These are phyloP conservation scores for Pythium myriotylum DNA, from an alignment of 352 stramenopile genomes.

Conservation along the genomic window DNA sequence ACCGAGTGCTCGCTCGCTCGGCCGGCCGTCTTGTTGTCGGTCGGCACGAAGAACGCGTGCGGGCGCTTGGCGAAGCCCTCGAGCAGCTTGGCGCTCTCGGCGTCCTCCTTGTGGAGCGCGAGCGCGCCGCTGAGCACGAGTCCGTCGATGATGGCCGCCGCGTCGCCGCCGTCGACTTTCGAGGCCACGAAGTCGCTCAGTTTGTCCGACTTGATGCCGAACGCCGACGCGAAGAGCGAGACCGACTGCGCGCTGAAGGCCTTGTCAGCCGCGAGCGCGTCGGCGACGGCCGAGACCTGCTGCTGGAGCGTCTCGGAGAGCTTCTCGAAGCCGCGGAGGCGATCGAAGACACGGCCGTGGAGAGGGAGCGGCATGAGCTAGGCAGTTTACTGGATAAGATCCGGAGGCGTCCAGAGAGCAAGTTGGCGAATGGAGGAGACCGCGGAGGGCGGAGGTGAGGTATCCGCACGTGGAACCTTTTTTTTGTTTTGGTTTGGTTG, in stretches of 20 bases:
- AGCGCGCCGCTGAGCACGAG: slow-evolving; percentile 26
- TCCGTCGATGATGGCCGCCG: slow-evolving; percentile 11
- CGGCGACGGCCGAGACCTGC: slow-evolving; percentile 18
- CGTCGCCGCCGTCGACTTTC: slow-evolving; percentile 8
- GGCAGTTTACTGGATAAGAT: slow-evolving; percentile 6
- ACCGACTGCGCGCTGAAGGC: slow-evolving; percentile 24
- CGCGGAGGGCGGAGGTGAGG: neutral
- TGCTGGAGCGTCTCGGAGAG: slow-evolving; percentile 22
- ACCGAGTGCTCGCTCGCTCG: slow-evolving; percentile 13
- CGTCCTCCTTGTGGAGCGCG: slow-evolving; percentile 21
- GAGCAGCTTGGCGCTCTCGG: slow-evolving; percentile 1
- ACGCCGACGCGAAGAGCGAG: slow-evolving; percentile 27
- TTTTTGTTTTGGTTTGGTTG: neutral
- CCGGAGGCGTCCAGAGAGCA: slow-evolving; percentile 7
- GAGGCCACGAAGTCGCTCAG: neutral
- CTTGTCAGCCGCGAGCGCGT: slow-evolving; percentile 26
- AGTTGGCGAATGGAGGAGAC: slow-evolving; percentile 6
- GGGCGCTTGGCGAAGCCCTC: slow-evolving; percentile 7
- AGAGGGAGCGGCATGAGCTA: slow-evolving; percentile 14
- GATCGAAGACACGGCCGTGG: slow-evolving; percentile 25
- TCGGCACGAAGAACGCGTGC: slow-evolving; percentile 14
- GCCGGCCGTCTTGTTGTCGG: slow-evolving; percentile 18
- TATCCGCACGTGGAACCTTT: neutral
- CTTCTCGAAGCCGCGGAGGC: slow-evolving; percentile 26
- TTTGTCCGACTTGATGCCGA: slow-evolving; percentile 18